These are phyloP conservation scores for Ogataea philodendri DNA, from an alignment of 805 yeast genomes.

Conservation along the genomic window DNA sequence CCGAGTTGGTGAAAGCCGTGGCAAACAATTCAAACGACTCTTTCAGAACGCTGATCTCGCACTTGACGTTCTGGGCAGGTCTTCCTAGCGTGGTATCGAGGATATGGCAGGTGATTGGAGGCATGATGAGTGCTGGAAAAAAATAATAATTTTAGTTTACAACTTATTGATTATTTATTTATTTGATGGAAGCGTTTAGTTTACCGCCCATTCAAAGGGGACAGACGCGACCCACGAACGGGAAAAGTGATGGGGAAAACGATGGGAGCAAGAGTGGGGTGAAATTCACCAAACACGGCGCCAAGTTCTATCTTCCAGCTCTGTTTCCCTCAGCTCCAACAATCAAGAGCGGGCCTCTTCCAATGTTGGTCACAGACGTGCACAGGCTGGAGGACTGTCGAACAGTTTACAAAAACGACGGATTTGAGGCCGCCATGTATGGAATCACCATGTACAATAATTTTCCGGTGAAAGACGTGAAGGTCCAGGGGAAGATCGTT, in stretches of 20 bases:
- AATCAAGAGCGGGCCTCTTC: constrained; percentile 24
- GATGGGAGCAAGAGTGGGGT: constrained; percentile 27
- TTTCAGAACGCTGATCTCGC: constrained; percentile 49
- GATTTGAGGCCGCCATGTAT: constrained; percentile 14
- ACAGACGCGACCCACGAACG: background rate
- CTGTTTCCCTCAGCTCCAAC: constrained; percentile 37
- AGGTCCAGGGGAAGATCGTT: constrained; percentile 37
- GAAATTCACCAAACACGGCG: constrained; percentile 23
- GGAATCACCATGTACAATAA: constrained; percentile 37
- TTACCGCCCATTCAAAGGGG: constrained; percentile 1
- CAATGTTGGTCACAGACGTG: constrained; percentile 35
- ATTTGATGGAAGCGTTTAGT: constrained; percentile 3
- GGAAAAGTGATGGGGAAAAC: constrained; percentile 9
- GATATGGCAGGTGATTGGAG: constrained; percentile 85
- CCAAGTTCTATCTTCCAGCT: constrained; percentile 35
- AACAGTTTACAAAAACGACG: constrained; percentile 30
- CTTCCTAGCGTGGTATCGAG: constrained; percentile 79
- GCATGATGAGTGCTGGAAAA: constrained; percentile 8
- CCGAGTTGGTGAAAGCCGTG: constrained; percentile 65
- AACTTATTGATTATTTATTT: background rate
- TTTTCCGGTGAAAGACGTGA: constrained; percentile 41
- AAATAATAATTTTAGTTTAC: background rate
- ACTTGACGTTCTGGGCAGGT: constrained; percentile 77
- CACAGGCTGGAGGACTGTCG: constrained; percentile 18
- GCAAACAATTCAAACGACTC: constrained; percentile 49